phyloP scores from a whole-genome alignment of 768 basidiomycete species.

The Cyclocybe cylindracea region DNA sequence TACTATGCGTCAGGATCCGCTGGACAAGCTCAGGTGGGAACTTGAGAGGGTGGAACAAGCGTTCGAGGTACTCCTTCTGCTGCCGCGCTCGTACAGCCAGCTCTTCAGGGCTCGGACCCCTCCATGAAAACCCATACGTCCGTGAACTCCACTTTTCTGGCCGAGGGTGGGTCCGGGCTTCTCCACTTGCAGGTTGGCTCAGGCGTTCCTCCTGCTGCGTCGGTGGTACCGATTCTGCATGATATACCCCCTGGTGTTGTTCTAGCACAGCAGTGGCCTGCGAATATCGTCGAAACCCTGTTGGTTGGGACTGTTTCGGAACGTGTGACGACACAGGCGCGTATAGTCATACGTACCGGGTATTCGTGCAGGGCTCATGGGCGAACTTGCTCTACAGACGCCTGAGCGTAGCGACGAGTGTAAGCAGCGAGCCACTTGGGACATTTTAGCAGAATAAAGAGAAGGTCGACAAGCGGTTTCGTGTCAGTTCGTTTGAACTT shows the following conservation, averaged over 20 bases:
- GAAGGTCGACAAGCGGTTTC: not conserved
- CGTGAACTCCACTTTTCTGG: not conserved
- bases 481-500: conserved; percentile 5
- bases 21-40: conserved; percentile 73
- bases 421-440: conserved; percentile 27
- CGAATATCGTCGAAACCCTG: conserved; percentile 26
- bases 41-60: conserved; percentile 62
- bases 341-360: conserved; percentile 12
- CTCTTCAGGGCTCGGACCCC: no score
- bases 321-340: conserved; percentile 10
- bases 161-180: not conserved
- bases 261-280: conserved; percentile 23
- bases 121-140: not conserved
- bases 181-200: not conserved
- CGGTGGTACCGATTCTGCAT: not conserved
- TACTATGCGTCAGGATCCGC: conserved; percentile 77
- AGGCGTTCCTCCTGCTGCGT: not conserved
- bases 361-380: conserved; percentile 6
- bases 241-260: conserved; percentile 17
- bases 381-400: conserved; percentile 3
- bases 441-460: conserved; percentile 20
- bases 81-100: not conserved
- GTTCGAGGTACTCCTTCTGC: conserved; percentile 52
- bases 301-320: conserved; percentile 9
- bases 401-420: conserved; percentile 20